Evolutionary conservation across 371 early-diverging fungal genomes (phyloP).

Genomic region (Mortierella sp.): DNA sequence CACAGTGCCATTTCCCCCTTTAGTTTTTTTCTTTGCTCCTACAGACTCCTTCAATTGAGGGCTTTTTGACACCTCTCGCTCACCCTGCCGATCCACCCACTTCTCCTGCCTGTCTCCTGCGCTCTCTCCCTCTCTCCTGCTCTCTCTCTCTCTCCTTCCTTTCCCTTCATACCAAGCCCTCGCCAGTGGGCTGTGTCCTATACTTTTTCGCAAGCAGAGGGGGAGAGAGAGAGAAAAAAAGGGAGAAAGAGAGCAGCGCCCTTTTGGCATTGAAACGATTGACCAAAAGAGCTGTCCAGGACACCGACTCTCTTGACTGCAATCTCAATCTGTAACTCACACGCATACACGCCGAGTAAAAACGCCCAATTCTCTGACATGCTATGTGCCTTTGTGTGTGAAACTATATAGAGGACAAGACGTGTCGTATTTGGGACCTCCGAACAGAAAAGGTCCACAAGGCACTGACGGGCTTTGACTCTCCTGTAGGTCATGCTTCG

Average conservation of each 20-base stretch:
- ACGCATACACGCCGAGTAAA: not conserved
- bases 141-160: no score
- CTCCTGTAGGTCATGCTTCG: slow-evolving; percentile 22
- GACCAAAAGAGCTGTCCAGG: not conserved
- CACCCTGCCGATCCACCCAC: not conserved
- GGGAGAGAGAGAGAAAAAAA: no score
- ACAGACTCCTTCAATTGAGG: not conserved
- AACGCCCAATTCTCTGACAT: not conserved
- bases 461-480: slow-evolving; percentile 45
- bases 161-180: not conserved
- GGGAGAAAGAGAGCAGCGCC: not conserved
- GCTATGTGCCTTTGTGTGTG: not conserved
- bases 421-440: slow-evolving; percentile 57
- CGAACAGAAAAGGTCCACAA: slow-evolving; percentile 43
- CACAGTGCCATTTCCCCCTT: not conserved
- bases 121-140: not conserved
- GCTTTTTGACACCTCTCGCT: not conserved
- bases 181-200: not conserved
- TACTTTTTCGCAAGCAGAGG: not conserved
- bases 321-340: not conserved
- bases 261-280: no score
- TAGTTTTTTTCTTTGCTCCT: not conserved
- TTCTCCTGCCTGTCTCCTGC: not conserved
- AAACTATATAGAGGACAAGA: slow-evolving; percentile 41
- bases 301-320: not conserved